A percentile compares a stretch with the other conserved stretches of the same genome.
Evolutionary conservation across 768 basidiomycete genomes (phyloP).

Genomic region (Xerocomellus amylosporus): DNA sequence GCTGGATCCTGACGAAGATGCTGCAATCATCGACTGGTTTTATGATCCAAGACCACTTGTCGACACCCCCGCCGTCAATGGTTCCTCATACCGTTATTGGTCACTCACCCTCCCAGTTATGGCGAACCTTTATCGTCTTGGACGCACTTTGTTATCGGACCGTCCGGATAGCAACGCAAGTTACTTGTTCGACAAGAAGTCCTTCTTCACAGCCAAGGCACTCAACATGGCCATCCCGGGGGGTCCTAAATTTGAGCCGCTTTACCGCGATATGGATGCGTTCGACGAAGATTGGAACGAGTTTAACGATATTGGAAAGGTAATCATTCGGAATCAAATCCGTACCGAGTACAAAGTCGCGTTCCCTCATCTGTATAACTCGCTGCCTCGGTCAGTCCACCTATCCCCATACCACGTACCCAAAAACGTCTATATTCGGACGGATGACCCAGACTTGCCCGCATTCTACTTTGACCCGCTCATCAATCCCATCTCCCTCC

Average conservation of each 20-base stretch:
- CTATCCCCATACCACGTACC: slow-evolving; percentile 90
- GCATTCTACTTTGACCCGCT: slow-evolving; percentile 99
- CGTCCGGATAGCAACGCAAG: slow-evolving; percentile 86
- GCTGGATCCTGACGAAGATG: slow-evolving; percentile 87
- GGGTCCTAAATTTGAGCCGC: slow-evolving; percentile 97
- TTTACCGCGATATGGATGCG: slow-evolving; percentile 94
- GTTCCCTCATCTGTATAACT: slow-evolving; percentile 98
- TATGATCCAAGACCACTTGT: slow-evolving; percentile 95
- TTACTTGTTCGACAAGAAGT: slow-evolving; percentile 96
- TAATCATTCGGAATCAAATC: slow-evolving; percentile 98
- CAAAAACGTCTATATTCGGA: slow-evolving; percentile 98
- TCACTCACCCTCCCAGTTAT: slow-evolving; percentile 89
- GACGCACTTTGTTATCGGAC: slow-evolving; percentile 90
- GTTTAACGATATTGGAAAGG: slow-evolving; percentile 99
- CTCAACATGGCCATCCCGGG: slow-evolving; percentile 97
- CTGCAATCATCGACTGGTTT: slow-evolving; percentile 94
- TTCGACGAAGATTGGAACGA: slow-evolving; percentile 99
- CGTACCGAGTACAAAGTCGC: slow-evolving; percentile 99
- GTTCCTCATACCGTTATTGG: slow-evolving; percentile 91
- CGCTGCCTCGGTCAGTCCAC: slow-evolving; percentile 89
- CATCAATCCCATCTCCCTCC: slow-evolving; percentile 95
- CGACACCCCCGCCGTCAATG: slow-evolving; percentile 89
- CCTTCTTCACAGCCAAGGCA: slow-evolving; percentile 98
- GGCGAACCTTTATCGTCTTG: slow-evolving; percentile 95
- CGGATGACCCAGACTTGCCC: slow-evolving; percentile 98